Evolutionary conservation across 331 rosid genomes (phyloP).

Genomic region (Malus hybrid): DNA sequence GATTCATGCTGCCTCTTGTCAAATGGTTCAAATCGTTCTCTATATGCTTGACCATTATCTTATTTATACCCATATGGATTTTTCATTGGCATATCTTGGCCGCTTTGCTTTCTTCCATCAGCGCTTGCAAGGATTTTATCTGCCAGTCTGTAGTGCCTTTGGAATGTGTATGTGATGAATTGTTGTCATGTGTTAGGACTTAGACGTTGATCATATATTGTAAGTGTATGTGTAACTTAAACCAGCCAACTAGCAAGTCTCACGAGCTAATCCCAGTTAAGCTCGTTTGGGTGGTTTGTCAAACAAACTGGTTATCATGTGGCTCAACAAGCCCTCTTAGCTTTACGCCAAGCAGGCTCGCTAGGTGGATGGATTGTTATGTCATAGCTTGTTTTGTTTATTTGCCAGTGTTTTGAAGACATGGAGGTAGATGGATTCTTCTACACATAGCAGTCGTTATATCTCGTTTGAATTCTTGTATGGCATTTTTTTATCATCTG

Average conservation of each 20-base stretch:
- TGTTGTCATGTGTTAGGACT: background rate
- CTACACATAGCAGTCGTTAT: background rate
- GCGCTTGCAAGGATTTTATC: background rate
- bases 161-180: background rate
- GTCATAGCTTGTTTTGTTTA: background rate
- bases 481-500: background rate
- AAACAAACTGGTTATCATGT: background rate
- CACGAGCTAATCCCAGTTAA: background rate
- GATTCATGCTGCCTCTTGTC: background rate
- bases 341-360: background rate
- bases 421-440: background rate
- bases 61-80: background rate
- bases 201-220: background rate
- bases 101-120: background rate
- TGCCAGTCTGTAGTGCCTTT: background rate
- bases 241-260: background rate
- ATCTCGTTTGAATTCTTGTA: background rate
- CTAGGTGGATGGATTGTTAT: background rate
- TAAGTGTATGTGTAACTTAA: background rate
- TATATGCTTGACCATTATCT: background rate
- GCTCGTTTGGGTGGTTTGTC: background rate
- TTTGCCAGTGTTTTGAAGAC: background rate
- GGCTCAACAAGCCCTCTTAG: background rate
- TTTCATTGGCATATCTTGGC: background rate
- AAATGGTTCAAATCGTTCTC: background rate